Conservation (phyloP, 345 rosid species). For the Brassica rapa region DNA sequence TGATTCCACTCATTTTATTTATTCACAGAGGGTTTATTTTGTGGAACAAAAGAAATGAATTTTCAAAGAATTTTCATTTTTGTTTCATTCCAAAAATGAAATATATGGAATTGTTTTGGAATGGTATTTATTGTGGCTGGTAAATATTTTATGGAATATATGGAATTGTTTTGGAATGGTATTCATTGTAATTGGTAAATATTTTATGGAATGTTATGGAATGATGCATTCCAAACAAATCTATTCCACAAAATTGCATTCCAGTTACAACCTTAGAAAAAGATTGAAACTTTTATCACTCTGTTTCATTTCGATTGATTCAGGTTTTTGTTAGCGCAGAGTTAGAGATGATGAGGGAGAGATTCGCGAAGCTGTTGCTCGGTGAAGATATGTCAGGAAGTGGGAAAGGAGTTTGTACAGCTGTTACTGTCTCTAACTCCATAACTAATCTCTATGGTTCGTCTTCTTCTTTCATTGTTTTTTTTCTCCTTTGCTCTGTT, state of each 20-base stretch:
- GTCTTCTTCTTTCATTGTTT: background rate
- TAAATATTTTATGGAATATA: too few species aligned
- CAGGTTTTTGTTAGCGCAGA: conserved; percentile 38
- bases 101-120: too few species aligned
- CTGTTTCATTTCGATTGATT: background rate
- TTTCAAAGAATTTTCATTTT: background rate
- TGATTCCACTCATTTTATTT: background rate
- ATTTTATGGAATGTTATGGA: too few species aligned
- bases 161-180: too few species aligned
- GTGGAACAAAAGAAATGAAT: background rate
- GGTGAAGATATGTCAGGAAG: conserved; percentile 97
- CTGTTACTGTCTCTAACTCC: conserved; percentile 86
- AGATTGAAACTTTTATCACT: background rate
- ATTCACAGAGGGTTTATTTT: background rate
- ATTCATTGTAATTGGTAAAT: too few species aligned
- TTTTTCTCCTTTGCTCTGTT: conserved; percentile 11
- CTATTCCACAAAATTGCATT: too few species aligned
- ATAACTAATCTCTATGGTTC: conserved; percentile 87
- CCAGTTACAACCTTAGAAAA: background rate
- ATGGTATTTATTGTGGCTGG: too few species aligned
- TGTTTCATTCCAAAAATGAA: too few species aligned
- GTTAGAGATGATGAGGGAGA: conserved; percentile 78
- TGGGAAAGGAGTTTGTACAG: conserved; percentile 88
- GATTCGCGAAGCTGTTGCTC: conserved; percentile 77
- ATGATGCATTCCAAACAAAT: too few species aligned